Base-by-base conservation (phyloP, 1,284 basidiomycete species). In the Boletus semigastroideus region DNA sequence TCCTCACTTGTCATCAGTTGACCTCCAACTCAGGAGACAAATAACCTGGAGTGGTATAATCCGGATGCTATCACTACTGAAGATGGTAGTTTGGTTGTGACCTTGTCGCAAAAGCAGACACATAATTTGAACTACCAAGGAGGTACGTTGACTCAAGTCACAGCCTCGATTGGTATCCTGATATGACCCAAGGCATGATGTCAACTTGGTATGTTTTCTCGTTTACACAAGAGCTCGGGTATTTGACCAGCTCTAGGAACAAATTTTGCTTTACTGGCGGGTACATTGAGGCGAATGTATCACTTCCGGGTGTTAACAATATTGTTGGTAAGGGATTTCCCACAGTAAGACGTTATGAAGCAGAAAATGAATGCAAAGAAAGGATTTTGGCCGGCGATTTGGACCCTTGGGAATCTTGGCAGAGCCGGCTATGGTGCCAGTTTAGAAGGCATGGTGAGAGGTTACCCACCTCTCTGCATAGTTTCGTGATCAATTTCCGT, bases 231-330 rank as follows among this genome's bases (percentile, higher is more conserved):
- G 19, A 43, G 9, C 12, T 37, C 50, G 46, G 11, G 49, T 28
- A 33, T 37, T 49, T 55, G 11, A 66, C 9, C 39, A 31, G 5
- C n/a, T 14, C 13, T 39, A 71, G 86, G 84, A 87, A 87, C 65
- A 86, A 91, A 68, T 84, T 92, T 61, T 92, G 90, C 67, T 92
- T 92, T 71, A 86, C 82, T 4, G 79, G 81, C 16, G 84, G 83
- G 16, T 83, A 84, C 60, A 73, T 85, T 40, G 79, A 81, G 66
- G 78, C 76, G 44, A 67, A 80, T 16, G 79, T 90, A 14, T 78
- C 79, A 4, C 72, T 92, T 2, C 90, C 90, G 5, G 90, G 90
- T 16, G 70, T 72, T 43, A 78, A 76, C 57, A 73, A 78, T 50
- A 56, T 80, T 37, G 61, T 70, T 36, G 84, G 84, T 45, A 71